A percentile compares a stretch with the other conserved stretches of the same genome.
phyloP scores from a whole-genome alignment of 352 stramenopile genomes.

The Elongisporangium prolatum region DNA sequence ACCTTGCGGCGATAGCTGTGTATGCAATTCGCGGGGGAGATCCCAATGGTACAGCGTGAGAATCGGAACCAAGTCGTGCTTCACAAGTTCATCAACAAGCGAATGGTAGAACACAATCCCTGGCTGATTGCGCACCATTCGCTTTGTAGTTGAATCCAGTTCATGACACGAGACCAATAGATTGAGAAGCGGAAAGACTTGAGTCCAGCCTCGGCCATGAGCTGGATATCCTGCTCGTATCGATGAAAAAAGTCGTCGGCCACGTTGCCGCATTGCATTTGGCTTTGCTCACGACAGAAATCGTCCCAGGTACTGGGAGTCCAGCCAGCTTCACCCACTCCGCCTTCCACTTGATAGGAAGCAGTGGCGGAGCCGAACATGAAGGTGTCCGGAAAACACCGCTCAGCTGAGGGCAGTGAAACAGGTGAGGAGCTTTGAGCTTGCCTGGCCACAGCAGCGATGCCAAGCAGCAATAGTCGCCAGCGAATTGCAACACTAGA shows the following conservation, averaged over 20 bases:
- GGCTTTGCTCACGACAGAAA: slow-evolving; percentile 53
- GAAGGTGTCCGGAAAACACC: slow-evolving; percentile 52
- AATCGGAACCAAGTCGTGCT: slow-evolving; percentile 76
- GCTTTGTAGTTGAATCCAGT: slow-evolving; percentile 36
- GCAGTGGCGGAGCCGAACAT: slow-evolving; percentile 86
- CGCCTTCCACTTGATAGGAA: slow-evolving; percentile 91
- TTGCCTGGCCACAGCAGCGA: no score
- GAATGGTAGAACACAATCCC: slow-evolving; percentile 91
- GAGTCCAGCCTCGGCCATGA: slow-evolving; percentile 89
- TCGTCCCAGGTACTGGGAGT: slow-evolving; percentile 90
- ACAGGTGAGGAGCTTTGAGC: no score
- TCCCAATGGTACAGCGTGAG: slow-evolving; percentile 96
- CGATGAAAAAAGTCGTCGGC: slow-evolving; percentile 92
- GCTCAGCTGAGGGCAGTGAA: slow-evolving; percentile 3
- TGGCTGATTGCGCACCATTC: slow-evolving; percentile 66
- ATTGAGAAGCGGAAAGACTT: slow-evolving; percentile 93
- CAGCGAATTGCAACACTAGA: no score
- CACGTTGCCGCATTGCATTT: slow-evolving; percentile 81
- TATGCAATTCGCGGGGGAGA: slow-evolving; percentile 80
- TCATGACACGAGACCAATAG: slow-evolving; percentile 89
- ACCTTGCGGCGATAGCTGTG: slow-evolving; percentile 50
- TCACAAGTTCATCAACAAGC: slow-evolving; percentile 82
- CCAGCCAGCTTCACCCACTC: slow-evolving; percentile 52
- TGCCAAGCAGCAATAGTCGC: no score
- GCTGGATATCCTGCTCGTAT: slow-evolving; percentile 85